Conservation (phyloP, 2,329 filamentous ascomycete species). For the Talaromyces islandicus region DNA sequence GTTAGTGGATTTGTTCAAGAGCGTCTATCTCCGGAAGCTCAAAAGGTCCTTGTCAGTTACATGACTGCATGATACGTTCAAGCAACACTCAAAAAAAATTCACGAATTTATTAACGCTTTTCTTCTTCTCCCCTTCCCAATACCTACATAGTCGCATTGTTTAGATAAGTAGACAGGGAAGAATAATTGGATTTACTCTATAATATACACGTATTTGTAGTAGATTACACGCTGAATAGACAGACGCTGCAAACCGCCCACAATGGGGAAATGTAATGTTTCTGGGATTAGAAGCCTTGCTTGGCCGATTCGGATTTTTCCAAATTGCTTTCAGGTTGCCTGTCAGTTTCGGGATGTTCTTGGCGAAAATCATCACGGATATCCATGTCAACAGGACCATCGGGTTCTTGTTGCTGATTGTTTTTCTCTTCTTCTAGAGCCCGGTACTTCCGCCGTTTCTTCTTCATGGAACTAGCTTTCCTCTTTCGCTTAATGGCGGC, state of each 20-base stretch:
- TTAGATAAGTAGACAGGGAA: background rate
- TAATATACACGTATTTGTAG: background rate
- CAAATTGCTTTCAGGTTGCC: background rate
- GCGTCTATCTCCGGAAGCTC: slow-evolving; percentile 59
- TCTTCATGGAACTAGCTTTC: slow-evolving; percentile 40
- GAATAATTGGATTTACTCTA: background rate
- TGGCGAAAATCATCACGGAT: slow-evolving; percentile 10
- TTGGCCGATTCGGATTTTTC: background rate
- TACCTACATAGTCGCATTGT: background rate
- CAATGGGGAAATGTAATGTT: background rate
- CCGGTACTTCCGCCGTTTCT: slow-evolving; percentile 40
- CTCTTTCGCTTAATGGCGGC: slow-evolving; percentile 67
- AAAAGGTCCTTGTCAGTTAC: slow-evolving; percentile 43
- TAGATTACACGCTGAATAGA: background rate
- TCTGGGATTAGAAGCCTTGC: background rate
- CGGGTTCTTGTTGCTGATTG: slow-evolving; percentile 1
- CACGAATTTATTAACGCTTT: background rate
- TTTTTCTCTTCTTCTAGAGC: slow-evolving; percentile 25
- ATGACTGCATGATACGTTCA: slow-evolving; percentile 24
- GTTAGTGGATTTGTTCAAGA: slow-evolving; percentile 67
- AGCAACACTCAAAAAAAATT: background rate
- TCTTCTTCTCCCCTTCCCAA: background rate
- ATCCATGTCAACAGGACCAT: background rate
- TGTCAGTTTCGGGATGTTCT: slow-evolving; percentile 3
- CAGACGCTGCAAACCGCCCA: background rate